Base-by-base conservation (phyloP, 1,284 basidiomycete genomes). In the Phenoliferia sp. region DNA sequence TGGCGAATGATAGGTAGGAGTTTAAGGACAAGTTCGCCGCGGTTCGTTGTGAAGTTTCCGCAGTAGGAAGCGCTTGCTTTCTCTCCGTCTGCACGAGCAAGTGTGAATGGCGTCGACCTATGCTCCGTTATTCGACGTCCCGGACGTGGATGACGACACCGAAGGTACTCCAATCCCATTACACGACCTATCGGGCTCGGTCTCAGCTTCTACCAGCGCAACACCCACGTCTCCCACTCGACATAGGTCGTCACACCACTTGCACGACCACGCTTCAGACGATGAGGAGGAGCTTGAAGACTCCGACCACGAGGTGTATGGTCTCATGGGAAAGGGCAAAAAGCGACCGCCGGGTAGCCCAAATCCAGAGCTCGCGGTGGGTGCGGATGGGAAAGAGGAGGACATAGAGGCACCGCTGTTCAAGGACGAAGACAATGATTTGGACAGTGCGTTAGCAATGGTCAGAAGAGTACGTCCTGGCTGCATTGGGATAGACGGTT, bases 401-500 rank as follows among this genome's bases (percentile, higher is more conserved):
- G 55, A 34, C 35, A 2, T 50, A 3, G 26, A 59, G 56, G 62
- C 12, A 28, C 54, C 59, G 6, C 34, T 61, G 28, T 61, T 39
- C 35, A 32, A 26, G 12, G 15, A 63, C 9, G 57, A 63, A 16
- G 61, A 48, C 12, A 28, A 55, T 19, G 66, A 65, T 19, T 31
- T 59, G 5, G 62, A 69, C 31, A 50, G 55, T 7, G 66, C 69
- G n/a, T 16, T 32, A 6, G 55, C 61, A 7, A 63, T 68, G 19
- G 69, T 70, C 16, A 26, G 62, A 7, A 68, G 48, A 59, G 69
- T 70, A 10, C 10, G 29, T 59, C 17, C 4, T 55, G 15, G 22
- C 5, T 35, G 4, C 17, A 19, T 5, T 33, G 32, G 50, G 17
- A 22, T 29, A 28, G 16, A n/a, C 48, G 19, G 5, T 9, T 19